A percentile compares a stretch with the other conserved stretches of the same genome.
These are phyloP conservation scores for Neurospora sp. DNA, from an alignment of 495 filamentous ascomycete species.

Conservation along the genomic window DNA sequence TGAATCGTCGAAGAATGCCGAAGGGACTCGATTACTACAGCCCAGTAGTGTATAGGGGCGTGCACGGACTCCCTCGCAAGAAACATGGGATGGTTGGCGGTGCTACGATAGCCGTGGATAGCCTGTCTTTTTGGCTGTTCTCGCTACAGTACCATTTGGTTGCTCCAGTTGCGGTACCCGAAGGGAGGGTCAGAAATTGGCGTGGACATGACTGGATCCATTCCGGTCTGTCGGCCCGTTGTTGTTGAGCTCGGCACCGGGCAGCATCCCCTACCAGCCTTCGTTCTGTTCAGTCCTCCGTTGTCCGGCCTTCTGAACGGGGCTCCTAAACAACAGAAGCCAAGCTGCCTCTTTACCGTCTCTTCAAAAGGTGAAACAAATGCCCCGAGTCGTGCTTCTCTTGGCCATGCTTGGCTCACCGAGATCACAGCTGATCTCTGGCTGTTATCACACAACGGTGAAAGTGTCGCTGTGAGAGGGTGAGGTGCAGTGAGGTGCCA, in stretches of 20 bases:
- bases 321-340: background rate
- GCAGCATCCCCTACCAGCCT: background rate
- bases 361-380: background rate
- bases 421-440: background rate
- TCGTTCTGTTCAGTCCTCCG: background rate
- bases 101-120: background rate
- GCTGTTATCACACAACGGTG: background rate
- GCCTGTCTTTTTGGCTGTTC: background rate
- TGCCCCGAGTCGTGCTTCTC: background rate
- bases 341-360: background rate
- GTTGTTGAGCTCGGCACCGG: background rate
- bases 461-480: background rate
- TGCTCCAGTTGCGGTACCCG: background rate
- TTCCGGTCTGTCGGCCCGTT: background rate
- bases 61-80: background rate
- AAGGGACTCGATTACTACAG: background rate
- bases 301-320: background rate
- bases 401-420: background rate
- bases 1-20: background rate
- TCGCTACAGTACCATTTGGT: background rate
- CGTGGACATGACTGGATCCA: background rate
- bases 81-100: background rate
- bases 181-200: background rate
- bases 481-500: background rate
- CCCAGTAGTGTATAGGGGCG: background rate